Base-by-base conservation (phyloP, 2,329 filamentous ascomycete species). In the Ophiostoma australiae region DNA sequence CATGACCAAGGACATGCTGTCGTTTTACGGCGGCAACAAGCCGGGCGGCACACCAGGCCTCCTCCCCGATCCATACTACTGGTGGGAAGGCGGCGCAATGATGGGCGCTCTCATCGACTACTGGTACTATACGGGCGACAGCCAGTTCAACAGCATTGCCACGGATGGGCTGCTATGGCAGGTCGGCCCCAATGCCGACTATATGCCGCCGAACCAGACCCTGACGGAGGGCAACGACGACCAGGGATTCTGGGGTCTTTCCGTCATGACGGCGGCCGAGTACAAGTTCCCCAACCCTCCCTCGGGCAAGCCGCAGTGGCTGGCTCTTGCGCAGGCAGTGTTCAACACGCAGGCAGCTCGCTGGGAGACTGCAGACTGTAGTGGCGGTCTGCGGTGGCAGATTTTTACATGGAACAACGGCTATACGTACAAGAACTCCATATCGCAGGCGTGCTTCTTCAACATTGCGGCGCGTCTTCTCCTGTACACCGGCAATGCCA, bases 341-440 rank as follows among this genome's bases (percentile, higher is more conserved):
- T 96, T 95, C 82, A 92, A 96, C 78, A 90, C 88, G 1, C 91
- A 94, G 76, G 88, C 87, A 2, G 82, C 83, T 37, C 87, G 91
- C 52, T 95, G 91, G 92, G 91, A 94, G 73, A 82, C 78, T 0
- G 79, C 83, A 0, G 81, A 86, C 69, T 96, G 92, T 75, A 84
- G 83, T n/a, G 92, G 92, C 58, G 93, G 92, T 6, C 79, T 95
- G 69, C 86, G 91, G 73, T 94, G 91, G 91, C 93, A 97, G 80
- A 93, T 97, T 67, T 94, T 91, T 77, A 84, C 86, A 0, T 93
- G 91, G 82, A 95, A 96, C 77, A 88, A 86, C 58, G 93, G 93
- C 17, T 97, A 90, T 78, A 82, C 86, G 74, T 91, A 91, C 82
- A 92, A 86, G 75, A 86, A 86, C 73, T 80, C 82, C n/a, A 80